Base-by-base conservation (phyloP, 1,139 yeast genomes). In the Lodderomyces pseudojiufengensis region DNA sequence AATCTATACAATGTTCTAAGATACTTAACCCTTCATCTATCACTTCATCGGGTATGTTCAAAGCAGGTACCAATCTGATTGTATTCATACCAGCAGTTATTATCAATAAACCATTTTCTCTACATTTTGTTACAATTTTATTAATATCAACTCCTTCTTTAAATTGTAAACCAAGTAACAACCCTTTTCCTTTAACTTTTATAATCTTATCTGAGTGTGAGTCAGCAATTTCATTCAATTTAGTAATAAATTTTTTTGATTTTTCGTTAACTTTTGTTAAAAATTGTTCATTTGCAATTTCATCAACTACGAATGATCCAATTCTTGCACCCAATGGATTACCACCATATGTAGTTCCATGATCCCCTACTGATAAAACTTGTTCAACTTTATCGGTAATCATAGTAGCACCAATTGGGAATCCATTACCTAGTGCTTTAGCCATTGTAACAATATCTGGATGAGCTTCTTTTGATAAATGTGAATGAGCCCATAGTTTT, bases 291-390 rank as follows among this genome's bases (percentile, higher is more conserved):
- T 81, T 63, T 9, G 88, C 72, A 32, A 92, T 71, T 47, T 78
- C 75, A 35, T 73, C 79, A 24, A 92, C 64, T 13, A 90, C 95
- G 51, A 80, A 81, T 33, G 74, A 69, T 5, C 92, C 96, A 37
- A 92, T 76, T 43, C 90, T 78, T 29, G 94, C 72, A 2, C 90
- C 98, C 44, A 92, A 68, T 33, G 98, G 97, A 58, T 92, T 92
- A 36, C 98, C 98, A 44, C 98, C 98, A 55, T 84, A 92, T 0
- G 98, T 92, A 4, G 97, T 90, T 35, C 98, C 98, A 57, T 92
- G 98, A 55, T 92, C 98, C 38, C 98, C 98, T 13, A 86, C 92
- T 42, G 78, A 70, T 48, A 92, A 67, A 2, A 70, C 78, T 10
- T 67, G 59, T 55, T 87, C 95, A 23, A 92, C 84, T 41, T 77